Evolutionary conservation across 202 grass and related monocot species (phyloP).

Genomic region (Schoenoplectus triqueter): DNA sequence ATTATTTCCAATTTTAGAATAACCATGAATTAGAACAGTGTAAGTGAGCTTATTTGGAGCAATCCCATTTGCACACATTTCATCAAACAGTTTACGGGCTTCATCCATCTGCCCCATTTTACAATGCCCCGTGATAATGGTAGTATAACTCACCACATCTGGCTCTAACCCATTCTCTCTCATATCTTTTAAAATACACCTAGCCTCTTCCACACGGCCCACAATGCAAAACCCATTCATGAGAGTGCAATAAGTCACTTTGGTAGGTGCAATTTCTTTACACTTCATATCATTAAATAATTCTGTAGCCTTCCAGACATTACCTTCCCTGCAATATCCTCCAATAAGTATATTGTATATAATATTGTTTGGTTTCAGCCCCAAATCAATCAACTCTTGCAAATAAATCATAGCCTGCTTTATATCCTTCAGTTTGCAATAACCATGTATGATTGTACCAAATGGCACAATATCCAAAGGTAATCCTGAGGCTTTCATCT

Average conservation of each 20-base stretch:
- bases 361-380: conserved; percentile 67
- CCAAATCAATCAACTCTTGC: conserved; percentile 55
- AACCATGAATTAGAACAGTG: conserved; percentile 77
- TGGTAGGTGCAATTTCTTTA: conserved; percentile 61
- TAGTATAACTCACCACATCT: conserved; percentile 79
- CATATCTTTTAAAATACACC: conserved; percentile 56
- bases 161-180: conserved; percentile 49
- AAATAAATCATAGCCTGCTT: conserved; percentile 70
- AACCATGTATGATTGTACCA: conserved; percentile 81
- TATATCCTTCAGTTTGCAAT: conserved; percentile 80
- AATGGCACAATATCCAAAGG: conserved; percentile 73
- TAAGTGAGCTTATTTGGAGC: conserved; percentile 84
- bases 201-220: conserved; percentile 73
- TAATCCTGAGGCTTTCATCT: conserved; percentile 65
- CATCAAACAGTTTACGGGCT: conserved; percentile 63
- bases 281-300: conserved; percentile 72
- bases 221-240: conserved; percentile 82
- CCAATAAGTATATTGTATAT: conserved; percentile 87
- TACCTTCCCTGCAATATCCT: conserved; percentile 68
- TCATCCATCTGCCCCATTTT: conserved; percentile 80
- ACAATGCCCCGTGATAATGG: conserved; percentile 71
- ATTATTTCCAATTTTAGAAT: conserved; percentile 67
- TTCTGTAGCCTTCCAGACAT: conserved; percentile 70
- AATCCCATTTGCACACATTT: conserved; percentile 65
- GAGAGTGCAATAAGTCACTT: conserved; percentile 64